Base-by-base conservation (phyloP, 2,329 filamentous ascomycete species). In the Ramularia collo-cygni region DNA sequence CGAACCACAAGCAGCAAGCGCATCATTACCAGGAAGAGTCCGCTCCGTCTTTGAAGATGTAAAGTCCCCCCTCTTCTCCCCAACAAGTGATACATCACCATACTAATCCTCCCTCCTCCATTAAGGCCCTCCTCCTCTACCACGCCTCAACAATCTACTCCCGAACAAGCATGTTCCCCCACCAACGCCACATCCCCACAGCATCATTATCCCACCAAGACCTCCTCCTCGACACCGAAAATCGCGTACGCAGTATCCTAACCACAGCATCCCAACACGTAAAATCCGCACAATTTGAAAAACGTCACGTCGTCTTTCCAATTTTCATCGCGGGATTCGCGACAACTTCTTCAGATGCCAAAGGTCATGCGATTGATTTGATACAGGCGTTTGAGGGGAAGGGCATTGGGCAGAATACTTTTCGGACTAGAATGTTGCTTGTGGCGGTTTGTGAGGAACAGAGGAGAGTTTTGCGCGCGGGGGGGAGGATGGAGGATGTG, bases 241-340 rank as follows among this genome's bases (percentile, higher is more conserved):
- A 64, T 28, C 70, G 70, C 24, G 63, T 64, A 13, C 51, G 57
- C 8, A 60, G 66, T 28, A 71, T 76, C 33, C 53, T 75, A 2
- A 59, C 65, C 8, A 58, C 71, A 10, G 65, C 67, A 4, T 58
- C 64, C 19, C 56, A 59, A 8, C 64, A 70, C 2, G 52, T 68
- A 4, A 58, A 60, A 13, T 55, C 57, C 2, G 58, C 59, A 4
- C 62, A 63, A 8, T 59, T 64, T 10, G 64, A 70, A 4, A 62
- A 64, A 12, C 64, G 68, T 15, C 70, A 70, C 40, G 53, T 72
- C 4, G 62, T 73, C 2, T 76, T 77, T 44, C 72, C 74, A 0
- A 48, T 76, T 0, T 76, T 77, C 51, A 65, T 77, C 42, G 70
- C 72, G 0, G 74, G 73, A 3, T 64, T 69, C 13, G 66, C 67